Percentiles rank a stretch among this genome's conserved stretches.
These are phyloP conservation scores for Plantago elongata DNA, from an alignment of 257 asterid genomes.

Conservation along the genomic window DNA sequence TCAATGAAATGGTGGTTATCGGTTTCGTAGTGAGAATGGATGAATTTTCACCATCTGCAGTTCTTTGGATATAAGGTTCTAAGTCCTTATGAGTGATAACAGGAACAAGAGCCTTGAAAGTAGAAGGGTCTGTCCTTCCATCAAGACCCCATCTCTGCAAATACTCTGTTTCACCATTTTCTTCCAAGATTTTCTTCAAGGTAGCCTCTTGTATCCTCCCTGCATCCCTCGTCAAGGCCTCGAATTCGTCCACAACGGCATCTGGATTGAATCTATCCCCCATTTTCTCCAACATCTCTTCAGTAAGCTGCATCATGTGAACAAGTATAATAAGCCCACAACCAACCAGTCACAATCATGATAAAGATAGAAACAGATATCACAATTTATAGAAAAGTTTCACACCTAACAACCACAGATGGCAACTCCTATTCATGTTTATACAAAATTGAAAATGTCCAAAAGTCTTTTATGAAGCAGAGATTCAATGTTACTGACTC, in stretches of 20 bases:
- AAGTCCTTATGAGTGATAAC: conserved; percentile 67
- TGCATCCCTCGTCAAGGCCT: conserved; percentile 58
- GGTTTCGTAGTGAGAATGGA: conserved; percentile 69
- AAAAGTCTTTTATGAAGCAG: too few species aligned
- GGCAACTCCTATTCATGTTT: too few species aligned
- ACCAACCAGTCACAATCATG: too few species aligned
- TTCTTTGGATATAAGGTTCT: conserved; percentile 68
- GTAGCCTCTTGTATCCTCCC: conserved; percentile 72
- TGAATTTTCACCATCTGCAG: conserved; percentile 67
- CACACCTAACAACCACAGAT: too few species aligned
- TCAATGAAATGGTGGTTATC: conserved; percentile 77
- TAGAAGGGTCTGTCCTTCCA: conserved; percentile 66
- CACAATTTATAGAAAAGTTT: too few species aligned
- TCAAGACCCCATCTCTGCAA: conserved; percentile 60
- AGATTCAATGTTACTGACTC: too few species aligned
- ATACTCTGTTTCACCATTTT: conserved; percentile 76
- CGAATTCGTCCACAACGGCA: conserved; percentile 66
- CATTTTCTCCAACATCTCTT: conserved; percentile 57
- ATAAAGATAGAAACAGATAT: too few species aligned
- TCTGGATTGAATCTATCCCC: conserved; percentile 58
- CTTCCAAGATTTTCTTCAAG: conserved; percentile 62
- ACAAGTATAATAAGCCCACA: too few species aligned
- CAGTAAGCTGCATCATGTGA: too few species aligned
- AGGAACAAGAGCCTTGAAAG: conserved; percentile 63
- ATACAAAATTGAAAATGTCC: too few species aligned